Percentiles rank a stretch among this genome's conserved stretches.
Evolutionary conservation across 768 basidiomycete species (phyloP).

Genomic region (Hirschioporus abietinus): DNA sequence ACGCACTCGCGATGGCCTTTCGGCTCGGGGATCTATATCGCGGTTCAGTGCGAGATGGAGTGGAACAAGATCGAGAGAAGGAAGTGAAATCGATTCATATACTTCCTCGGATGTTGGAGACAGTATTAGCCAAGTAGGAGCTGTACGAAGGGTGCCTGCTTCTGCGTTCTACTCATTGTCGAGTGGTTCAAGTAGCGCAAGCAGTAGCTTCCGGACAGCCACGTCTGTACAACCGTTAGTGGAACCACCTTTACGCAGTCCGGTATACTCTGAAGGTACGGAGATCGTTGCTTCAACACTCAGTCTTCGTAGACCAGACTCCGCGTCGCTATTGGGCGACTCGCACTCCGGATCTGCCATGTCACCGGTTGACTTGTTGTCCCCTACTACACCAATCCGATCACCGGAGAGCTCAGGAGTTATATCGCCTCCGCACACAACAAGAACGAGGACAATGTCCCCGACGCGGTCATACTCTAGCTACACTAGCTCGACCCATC

Average conservation of each 20-base stretch:
- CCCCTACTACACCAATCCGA: not conserved
- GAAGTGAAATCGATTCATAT: not conserved
- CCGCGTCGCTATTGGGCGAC: constrained; percentile 52
- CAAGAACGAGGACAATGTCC: not conserved
- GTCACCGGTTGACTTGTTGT: not conserved
- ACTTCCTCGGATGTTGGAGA: not conserved
- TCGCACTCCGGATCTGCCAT: constrained; percentile 29
- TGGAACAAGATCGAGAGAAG: not conserved
- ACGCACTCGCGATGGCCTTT: not conserved
- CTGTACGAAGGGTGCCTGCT: not conserved
- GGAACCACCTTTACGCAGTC: constrained; percentile 14
- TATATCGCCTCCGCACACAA: not conserved
- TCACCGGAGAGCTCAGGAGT: not conserved
- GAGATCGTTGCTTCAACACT: constrained; percentile 45
- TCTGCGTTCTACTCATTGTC: not conserved
- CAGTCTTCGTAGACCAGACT: constrained; percentile 46
- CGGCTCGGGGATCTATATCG: not conserved
- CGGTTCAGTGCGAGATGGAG: not conserved
- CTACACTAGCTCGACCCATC: not conserved
- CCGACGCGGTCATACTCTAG: not conserved
- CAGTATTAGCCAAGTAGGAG: not conserved
- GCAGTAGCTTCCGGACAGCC: not conserved
- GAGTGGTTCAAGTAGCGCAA: not conserved
- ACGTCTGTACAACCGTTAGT: constrained; percentile 3
- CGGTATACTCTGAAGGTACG: constrained; percentile 25